Base-by-base conservation (phyloP, 345 rosid species). In the Populus deltoides region DNA sequence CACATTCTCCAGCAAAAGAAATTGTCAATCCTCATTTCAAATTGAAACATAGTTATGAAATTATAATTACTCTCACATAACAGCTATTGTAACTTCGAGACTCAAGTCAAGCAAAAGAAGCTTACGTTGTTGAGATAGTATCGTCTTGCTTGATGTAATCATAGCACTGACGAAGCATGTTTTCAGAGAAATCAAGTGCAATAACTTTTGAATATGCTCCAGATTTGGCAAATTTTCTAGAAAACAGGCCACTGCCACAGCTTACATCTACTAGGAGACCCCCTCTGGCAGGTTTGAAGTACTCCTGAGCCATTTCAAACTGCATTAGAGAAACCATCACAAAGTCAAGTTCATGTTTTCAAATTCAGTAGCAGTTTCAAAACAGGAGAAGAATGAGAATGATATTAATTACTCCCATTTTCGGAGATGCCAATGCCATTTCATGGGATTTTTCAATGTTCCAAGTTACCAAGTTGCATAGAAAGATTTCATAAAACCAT, bases 141-240 rank as follows among this genome's bases (percentile, higher is more conserved):
- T 55, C 71, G 47, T 96, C 98, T 55, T 87, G 86, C 73, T 90
- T 88, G 77, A 93, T 90, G 88, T 92, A 92, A 49, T 92, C 94
- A 77, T 88, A 90, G 77, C 97, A 88, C 79, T 96, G 98, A 51
- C 93, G 97, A 74, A 96, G 97, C 98, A 96, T 96, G 80, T 90
- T 96, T 84, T 96, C 97, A 16, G 99, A 96, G 80, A 89, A 96
- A 80, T 96, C 99, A 13, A 96, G 93, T 33, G 99, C 97, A 85
- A 96, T 72, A 65, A 92, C 99, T 69, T 84, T 86, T 4, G 97
- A 90, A 81, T 93, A 96, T n/a, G 83, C 82, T 45, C 88, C 89
- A 3, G 93, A 92, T 78, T 91, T 87, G 16, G 90, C 98, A 77
- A 92, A 93, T 82, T 93, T 96, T 63, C 99, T 82, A 13, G 98